phyloP scores from a whole-genome alignment of 345 rosid genomes.

The Salix caprea region DNA sequence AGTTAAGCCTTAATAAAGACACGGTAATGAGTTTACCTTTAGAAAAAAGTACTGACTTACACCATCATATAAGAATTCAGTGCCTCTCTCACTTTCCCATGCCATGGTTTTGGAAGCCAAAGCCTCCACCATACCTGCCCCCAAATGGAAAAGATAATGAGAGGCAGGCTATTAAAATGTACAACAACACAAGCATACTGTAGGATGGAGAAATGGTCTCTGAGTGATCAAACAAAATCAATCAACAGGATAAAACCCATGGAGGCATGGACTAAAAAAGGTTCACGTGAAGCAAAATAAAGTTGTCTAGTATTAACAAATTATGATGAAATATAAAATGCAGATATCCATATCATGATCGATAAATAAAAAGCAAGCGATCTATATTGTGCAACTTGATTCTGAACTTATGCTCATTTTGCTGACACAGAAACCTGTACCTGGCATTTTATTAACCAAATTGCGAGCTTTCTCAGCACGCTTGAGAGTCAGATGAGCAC shows the following conservation, averaged over 20 bases:
- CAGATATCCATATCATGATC: not conserved
- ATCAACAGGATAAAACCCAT: not conserved
- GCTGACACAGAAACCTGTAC: constrained; percentile 25
- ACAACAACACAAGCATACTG: not conserved
- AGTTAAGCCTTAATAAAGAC: not conserved
- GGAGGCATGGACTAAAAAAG: not conserved
- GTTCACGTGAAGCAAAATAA: not conserved
- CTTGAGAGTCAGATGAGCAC: constrained; percentile 91
- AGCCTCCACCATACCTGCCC: constrained; percentile 81
- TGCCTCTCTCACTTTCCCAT: constrained; percentile 88
- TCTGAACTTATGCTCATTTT: not conserved
- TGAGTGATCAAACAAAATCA: not conserved
- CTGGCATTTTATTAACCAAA: constrained; percentile 88
- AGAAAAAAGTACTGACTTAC: constrained; percentile 39
- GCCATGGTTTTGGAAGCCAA: constrained; percentile 71
- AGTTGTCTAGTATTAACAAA: not conserved
- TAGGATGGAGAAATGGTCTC: not conserved
- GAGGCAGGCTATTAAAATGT: not conserved
- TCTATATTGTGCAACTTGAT: not conserved
- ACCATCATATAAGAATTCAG: constrained; percentile 82
- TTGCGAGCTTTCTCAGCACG: constrained; percentile 99
- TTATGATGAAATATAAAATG: not conserved
- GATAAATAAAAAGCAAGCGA: not conserved
- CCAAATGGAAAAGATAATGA: constrained; percentile 1
- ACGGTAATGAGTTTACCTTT: not conserved